A percentile compares a stretch with the other conserved stretches of the same genome.
phyloP scores from a whole-genome alignment of 257 asterid genomes.

The Cruciata laevipes region DNA sequence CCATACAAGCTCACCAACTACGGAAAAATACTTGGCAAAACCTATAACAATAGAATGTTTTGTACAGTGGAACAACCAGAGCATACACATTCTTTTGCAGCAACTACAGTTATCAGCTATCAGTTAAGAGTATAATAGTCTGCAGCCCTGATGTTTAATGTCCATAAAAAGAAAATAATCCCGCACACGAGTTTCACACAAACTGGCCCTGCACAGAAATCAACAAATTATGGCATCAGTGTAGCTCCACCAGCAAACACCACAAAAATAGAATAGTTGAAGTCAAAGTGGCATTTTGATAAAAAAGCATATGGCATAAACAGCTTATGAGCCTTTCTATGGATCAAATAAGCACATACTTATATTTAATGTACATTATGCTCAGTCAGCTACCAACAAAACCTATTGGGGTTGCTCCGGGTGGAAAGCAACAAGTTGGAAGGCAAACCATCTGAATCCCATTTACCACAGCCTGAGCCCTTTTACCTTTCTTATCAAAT shows the following conservation, averaged over 20 bases:
- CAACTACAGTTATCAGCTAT: conserved; percentile 8
- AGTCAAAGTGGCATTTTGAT: neutral
- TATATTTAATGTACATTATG: neutral
- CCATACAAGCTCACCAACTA: neutral
- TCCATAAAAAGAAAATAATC: neutral
- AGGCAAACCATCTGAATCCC: neutral
- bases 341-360: neutral
- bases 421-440: neutral
- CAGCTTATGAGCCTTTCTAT: neutral
- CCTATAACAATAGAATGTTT: neutral
- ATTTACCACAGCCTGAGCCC: neutral
- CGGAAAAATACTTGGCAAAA: neutral
- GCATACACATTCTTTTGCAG: conserved; percentile 3
- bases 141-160: conserved; percentile 1
- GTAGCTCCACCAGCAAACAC: neutral
- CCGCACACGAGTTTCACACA: neutral
- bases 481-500: neutral
- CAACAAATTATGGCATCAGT: neutral
- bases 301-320: neutral
- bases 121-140: conserved; percentile 5
- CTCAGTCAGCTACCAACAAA: neutral
- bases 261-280: neutral
- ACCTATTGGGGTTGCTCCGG: neutral
- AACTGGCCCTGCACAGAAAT: conserved; percentile 13
- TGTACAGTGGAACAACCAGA: conserved; percentile 14